Percentiles rank a stretch among this genome's conserved stretches.
Evolutionary conservation across 768 basidiomycete species (phyloP).

Genomic region (Amanita phalloides): DNA sequence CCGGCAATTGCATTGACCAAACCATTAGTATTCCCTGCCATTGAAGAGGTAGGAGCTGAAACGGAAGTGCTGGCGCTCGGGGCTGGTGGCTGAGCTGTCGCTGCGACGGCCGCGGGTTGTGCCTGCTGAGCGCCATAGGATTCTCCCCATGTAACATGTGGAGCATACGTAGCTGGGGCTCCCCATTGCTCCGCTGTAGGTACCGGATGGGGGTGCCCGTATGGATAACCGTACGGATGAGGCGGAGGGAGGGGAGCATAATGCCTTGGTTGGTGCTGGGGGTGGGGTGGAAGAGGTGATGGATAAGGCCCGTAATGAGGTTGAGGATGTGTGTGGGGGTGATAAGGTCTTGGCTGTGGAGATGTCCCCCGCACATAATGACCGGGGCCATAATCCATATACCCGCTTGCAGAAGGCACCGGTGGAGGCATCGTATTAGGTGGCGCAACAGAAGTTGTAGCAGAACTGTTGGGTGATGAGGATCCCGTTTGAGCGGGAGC

Average conservation of each 20-base stretch:
- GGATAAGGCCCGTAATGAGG: slow-evolving; percentile 8
- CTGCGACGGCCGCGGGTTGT: slow-evolving; percentile 8
- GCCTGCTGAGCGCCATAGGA: slow-evolving; percentile 8
- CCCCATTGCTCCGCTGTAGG: slow-evolving; percentile 5
- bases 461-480: slow-evolving; percentile 1
- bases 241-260: slow-evolving; percentile 14
- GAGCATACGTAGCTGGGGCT: not conserved
- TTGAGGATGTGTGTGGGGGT: slow-evolving; percentile 10
- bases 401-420: slow-evolving; percentile 4
- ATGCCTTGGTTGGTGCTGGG: slow-evolving; percentile 11
- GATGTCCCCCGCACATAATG: slow-evolving; percentile 2
- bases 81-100: slow-evolving; percentile 9
- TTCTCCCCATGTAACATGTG: slow-evolving; percentile 4
- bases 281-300: slow-evolving; percentile 7
- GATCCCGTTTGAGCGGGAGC: slow-evolving; percentile 6
- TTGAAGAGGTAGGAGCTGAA: slow-evolving; percentile 13
- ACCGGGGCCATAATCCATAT: not conserved
- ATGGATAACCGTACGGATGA: slow-evolving; percentile 16
- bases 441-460: not conserved
- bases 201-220: slow-evolving; percentile 13
- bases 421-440: slow-evolving; percentile 7
- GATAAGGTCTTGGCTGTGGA: slow-evolving; percentile 9
- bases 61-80: slow-evolving; percentile 9
- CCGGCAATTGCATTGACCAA: slow-evolving; percentile 11
- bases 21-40: slow-evolving; percentile 9